Percentiles rank a stretch among this genome's conserved stretches.
Evolutionary conservation across 352 stramenopile genomes (phyloP).

Genomic region (Pythium aristosporum): DNA sequence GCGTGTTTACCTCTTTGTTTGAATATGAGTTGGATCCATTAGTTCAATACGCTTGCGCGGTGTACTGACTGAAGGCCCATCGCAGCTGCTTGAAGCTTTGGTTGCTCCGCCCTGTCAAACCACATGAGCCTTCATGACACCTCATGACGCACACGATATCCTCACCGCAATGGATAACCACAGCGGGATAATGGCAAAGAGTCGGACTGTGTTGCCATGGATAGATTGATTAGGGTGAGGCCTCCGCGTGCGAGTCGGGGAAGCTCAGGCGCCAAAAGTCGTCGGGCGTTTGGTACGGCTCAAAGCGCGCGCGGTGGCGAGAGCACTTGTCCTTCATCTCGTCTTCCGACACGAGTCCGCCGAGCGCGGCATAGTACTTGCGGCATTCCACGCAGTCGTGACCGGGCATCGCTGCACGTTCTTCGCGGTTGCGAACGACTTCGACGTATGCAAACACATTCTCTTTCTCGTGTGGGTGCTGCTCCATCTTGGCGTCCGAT

Average conservation of each 20-base stretch:
- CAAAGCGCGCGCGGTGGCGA: conserved; percentile 67
- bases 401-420: conserved; percentile 51
- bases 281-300: conserved; percentile 79
- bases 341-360: conserved; percentile 36
- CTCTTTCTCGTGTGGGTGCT: conserved; percentile 4
- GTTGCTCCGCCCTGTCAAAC: not conserved
- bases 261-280: conserved; percentile 87
- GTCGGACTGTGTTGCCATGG: not conserved
- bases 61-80: conserved; percentile 10
- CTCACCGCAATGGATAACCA: not conserved
- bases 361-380: conserved; percentile 79
- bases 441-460: conserved; percentile 61
- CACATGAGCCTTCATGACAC: not conserved
- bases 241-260: conserved; percentile 48
- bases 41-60: conserved; percentile 1
- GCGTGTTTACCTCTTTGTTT: not conserved
- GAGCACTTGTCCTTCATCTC: conserved; percentile 62
- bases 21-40: conserved; percentile 19
- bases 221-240: conserved; percentile 2
- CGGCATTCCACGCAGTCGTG: conserved; percentile 75
- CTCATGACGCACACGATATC: not conserved
- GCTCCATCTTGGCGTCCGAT: not conserved
- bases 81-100: conserved; percentile 3
- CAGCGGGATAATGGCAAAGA: too few relatives aligned
- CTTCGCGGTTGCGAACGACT: conserved; percentile 73